Conservation (phyloP, 306 rosid species). For the Rosa lucieae region DNA sequence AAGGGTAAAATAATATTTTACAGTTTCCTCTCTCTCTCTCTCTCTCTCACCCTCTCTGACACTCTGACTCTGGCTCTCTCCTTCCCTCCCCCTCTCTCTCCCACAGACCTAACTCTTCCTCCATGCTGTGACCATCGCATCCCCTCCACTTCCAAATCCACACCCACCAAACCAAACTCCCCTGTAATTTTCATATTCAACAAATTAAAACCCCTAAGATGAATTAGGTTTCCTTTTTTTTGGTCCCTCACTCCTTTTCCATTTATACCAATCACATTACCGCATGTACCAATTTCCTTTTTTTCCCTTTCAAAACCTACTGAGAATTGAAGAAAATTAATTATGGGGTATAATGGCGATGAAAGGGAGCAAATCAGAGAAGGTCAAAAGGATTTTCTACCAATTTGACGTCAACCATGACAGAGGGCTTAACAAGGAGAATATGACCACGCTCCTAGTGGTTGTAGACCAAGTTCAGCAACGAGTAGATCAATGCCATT, state of each 20-base stretch:
- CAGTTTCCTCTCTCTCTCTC: no score
- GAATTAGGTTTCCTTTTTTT: not conserved
- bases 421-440: conserved; percentile 83
- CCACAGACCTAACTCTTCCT: no score
- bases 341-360: conserved; percentile 54
- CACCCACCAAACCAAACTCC: not conserved
- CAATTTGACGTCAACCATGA: conserved; percentile 77
- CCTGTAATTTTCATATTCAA: not conserved
- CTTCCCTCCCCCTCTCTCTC: no score
- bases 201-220: not conserved
- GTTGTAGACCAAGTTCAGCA: conserved; percentile 98
- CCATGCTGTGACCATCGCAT: no score
- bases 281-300: no score
- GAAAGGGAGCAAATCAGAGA: conserved; percentile 98
- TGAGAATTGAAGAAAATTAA: not conserved
- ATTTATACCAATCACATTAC: not conserved
- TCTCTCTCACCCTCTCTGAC: no score
- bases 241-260: not conserved
- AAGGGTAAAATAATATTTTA: no score
- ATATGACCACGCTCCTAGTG: conserved; percentile 92
- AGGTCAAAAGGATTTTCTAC: no score
- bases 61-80: no score
- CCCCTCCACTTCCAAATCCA: no score
- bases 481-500: conserved; percentile 96
- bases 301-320: conserved; percentile 12